Percentiles rank a stretch among this genome's conserved stretches.
Conservation (phyloP, 371 early-diverging fungal genomes). For the Apophysomyces ossiformis region DNA sequence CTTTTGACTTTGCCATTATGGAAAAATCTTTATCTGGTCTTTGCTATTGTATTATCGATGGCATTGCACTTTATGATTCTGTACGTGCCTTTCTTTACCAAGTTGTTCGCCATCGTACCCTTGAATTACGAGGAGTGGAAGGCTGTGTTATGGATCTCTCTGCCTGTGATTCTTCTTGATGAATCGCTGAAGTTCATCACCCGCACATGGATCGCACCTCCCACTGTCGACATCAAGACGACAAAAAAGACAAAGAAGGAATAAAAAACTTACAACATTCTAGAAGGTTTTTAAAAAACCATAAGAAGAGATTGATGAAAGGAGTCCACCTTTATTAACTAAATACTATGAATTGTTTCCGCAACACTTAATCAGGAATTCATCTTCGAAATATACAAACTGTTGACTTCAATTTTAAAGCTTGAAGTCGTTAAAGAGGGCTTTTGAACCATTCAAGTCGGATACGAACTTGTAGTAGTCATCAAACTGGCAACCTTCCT, state of each 20-base stretch:
- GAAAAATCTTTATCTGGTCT: slow-evolving; percentile 87
- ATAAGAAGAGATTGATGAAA: neutral
- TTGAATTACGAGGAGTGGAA: slow-evolving; percentile 90
- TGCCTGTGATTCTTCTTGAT: slow-evolving; percentile 92
- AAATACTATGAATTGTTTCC: neutral
- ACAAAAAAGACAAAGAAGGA: slow-evolving; percentile 18
- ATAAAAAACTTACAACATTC: neutral
- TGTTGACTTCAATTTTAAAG: slow-evolving; percentile 1
- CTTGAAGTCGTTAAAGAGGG: slow-evolving; percentile 57
- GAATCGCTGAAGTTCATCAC: slow-evolving; percentile 89
- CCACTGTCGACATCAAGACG: slow-evolving; percentile 21
- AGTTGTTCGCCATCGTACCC: slow-evolving; percentile 85
- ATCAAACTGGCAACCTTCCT: slow-evolving; percentile 73
- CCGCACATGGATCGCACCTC: slow-evolving; percentile 65
- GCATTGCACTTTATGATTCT: slow-evolving; percentile 93
- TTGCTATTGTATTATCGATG: slow-evolving; percentile 88
- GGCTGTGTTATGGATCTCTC: slow-evolving; percentile 86
- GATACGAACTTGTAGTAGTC: slow-evolving; percentile 57
- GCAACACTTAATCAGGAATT: neutral
- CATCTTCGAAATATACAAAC: neutral
- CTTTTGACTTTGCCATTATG: slow-evolving; percentile 89
- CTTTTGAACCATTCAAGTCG: slow-evolving; percentile 43
- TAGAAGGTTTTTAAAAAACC: neutral
- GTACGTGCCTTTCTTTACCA: slow-evolving; percentile 84
- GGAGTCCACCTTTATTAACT: neutral